Base-by-base conservation (phyloP, 2,329 filamentous ascomycete genomes). In the Stagonosporopsis tanaceti region DNA sequence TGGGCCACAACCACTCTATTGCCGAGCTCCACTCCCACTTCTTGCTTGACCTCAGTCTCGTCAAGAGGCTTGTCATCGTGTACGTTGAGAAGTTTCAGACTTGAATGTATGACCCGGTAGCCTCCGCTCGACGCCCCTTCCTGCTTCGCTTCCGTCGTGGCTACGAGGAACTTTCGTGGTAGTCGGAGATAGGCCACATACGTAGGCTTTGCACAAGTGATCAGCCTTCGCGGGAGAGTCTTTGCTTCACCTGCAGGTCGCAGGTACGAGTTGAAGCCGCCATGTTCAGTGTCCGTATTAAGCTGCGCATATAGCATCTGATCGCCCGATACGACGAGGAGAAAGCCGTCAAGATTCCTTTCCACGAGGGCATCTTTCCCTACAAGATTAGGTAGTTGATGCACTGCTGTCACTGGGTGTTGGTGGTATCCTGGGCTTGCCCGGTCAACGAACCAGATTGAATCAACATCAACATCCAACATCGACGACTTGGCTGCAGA, bases 111-210 rank as follows among this genome's bases (percentile, higher is more conserved):
- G 28, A 72, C 65, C 20, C 78, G 69, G 52, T 72, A 74, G 28
- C 74, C 70, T 30, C 71, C 61, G 17, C 69, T 68, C 11, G 69
- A 67, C 6, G 62, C 57, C 50, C 62, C 63, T 24, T 67, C 69
- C 28, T 76, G 70, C 42, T 79, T 74, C 7, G 73, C 70, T 39
- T 73, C 69, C 8, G 69, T 64, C 1, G 76, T 83, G 22, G 81
- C 81, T 12, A 84, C 79, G 30, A 86, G 77, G 27, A 87, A 74
- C 57, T 78, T 79, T 12, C 77, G 75, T 9, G 83, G 67, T 20
- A 59, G 45, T 27, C 73, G 66, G 9, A 82, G 80, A 66, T 83
- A 84, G 9, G 78, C 69, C 9, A 83, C 53, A 40, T 67, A 71
- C 1, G 63, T 69, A 24, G 75, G 72, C 11, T 73, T 75, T 7